A percentile compares a stretch with the other conserved stretches of the same genome.
phyloP scores from a whole-genome alignment of 352 stramenopile species.

The Thraustochytrium sp. region DNA sequence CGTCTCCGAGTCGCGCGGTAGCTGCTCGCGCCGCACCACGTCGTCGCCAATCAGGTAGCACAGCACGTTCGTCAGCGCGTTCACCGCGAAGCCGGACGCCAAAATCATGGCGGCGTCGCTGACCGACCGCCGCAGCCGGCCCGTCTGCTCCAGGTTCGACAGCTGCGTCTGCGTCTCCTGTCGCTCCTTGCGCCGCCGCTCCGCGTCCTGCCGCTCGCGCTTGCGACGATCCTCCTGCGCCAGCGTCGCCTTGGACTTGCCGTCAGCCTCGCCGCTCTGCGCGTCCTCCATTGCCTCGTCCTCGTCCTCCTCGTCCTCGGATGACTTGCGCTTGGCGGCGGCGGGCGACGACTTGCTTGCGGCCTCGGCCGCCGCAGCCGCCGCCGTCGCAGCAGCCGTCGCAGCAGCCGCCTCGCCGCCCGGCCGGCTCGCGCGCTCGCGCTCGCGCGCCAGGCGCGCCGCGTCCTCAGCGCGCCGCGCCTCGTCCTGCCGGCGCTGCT shows the following conservation, averaged over 20 bases:
- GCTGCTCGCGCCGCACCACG: background rate
- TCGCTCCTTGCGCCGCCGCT: background rate
- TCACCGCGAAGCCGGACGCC: slow-evolving; percentile 3
- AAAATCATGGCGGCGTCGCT: slow-evolving; percentile 33
- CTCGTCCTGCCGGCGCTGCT: background rate
- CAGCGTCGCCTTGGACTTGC: background rate
- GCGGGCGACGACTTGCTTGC: background rate
- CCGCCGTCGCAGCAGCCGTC: too few relatives aligned
- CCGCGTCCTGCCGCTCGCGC: background rate
- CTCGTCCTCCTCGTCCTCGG: background rate
- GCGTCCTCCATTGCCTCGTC: background rate
- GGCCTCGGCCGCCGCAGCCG: too few relatives aligned
- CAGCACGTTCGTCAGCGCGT: slow-evolving; percentile 22
- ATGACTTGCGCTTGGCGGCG: background rate
- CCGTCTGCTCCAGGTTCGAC: background rate
- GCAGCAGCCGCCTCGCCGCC: too few relatives aligned
- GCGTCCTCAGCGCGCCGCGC: too few relatives aligned
- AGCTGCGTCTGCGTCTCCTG: background rate
- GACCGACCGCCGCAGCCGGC: background rate
- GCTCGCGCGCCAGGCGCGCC: too few relatives aligned
- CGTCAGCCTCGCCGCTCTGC: background rate
- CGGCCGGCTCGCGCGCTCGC: too few relatives aligned
- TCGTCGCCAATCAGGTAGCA: slow-evolving; percentile 33
- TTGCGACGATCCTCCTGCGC: background rate
- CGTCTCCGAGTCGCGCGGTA: slow-evolving; percentile 3